Conservation (phyloP, 139 green algal species). For the Mychonastes homosphaera region DNA sequence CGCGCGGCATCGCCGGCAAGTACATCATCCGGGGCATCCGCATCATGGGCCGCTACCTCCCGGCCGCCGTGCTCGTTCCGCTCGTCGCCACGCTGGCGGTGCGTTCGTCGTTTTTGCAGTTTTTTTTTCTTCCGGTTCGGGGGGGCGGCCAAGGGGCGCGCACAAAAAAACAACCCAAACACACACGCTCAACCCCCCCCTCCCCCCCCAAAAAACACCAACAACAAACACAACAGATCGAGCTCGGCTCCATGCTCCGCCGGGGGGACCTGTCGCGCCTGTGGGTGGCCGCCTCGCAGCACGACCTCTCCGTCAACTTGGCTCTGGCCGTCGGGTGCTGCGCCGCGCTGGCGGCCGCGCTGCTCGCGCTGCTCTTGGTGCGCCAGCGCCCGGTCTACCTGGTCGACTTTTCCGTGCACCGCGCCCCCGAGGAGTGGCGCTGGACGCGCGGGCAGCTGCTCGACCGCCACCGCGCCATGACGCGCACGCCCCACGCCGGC, state of each 20-base stretch:
- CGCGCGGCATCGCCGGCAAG: conserved; percentile 1
- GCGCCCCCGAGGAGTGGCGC: conserved; percentile 16
- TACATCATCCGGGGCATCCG: background rate
- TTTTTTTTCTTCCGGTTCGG: background rate
- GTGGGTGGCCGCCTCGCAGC: background rate
- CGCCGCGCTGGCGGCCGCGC: conserved; percentile 4
- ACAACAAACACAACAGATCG: background rate
- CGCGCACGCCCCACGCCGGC: too few relatives aligned
- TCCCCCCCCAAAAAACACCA: too few relatives aligned
- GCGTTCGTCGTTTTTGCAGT: background rate
- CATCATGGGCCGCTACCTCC: background rate
- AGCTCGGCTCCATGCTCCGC: background rate
- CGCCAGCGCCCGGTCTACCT: conserved; percentile 9
- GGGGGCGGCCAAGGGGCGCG: background rate
- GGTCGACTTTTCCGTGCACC: conserved; percentile 20
- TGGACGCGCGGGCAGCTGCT: too few relatives aligned
- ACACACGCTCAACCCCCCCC: background rate
- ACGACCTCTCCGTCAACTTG: background rate
- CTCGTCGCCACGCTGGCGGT: background rate
- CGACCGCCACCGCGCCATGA: too few relatives aligned
- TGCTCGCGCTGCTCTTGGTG: background rate
- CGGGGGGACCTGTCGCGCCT: background rate
- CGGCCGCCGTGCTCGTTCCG: background rate
- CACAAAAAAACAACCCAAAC: background rate
- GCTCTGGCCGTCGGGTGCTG: background rate